phyloP scores from a whole-genome alignment of 1,284 basidiomycete species.

The Ganoderma multipileum region DNA sequence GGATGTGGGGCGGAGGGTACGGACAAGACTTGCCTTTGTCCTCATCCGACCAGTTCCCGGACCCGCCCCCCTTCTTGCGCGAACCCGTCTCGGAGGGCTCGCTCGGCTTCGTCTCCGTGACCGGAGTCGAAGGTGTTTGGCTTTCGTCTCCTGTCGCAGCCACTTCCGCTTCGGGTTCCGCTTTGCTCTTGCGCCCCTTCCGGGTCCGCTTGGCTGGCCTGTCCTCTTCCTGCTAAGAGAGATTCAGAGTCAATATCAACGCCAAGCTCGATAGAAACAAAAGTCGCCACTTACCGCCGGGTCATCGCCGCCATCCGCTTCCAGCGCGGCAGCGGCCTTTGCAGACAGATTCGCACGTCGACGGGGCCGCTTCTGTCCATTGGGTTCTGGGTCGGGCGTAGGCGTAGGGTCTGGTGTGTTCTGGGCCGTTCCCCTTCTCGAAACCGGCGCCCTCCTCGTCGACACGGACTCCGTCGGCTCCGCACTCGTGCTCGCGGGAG shows the following conservation, averaged over 20 bases:
- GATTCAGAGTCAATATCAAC: not conserved
- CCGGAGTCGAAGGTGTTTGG: constrained; percentile 14
- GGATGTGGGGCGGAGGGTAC: constrained; percentile 40
- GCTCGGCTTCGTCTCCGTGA: constrained; percentile 37
- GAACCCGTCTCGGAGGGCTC: constrained; percentile 41
- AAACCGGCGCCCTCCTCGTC: constrained; percentile 41
- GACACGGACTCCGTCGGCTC: constrained; percentile 37
- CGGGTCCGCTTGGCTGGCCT: constrained; percentile 42
- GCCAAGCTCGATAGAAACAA: not conserved
- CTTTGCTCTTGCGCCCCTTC: constrained; percentile 39
- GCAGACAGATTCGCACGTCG: constrained; percentile 40
- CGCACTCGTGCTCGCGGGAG: constrained; percentile 10
- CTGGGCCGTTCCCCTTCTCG: constrained; percentile 48
- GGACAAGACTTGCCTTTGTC: constrained; percentile 58
- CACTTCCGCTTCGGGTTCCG: constrained; percentile 27
- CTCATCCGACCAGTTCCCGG: constrained; percentile 58
- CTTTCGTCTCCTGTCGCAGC: constrained; percentile 3
- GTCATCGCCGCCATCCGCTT: constrained; percentile 44
- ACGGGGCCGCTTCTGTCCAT: constrained; percentile 50
- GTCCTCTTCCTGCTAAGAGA: constrained; percentile 35
- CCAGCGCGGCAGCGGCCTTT: constrained; percentile 36
- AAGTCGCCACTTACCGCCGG: constrained; percentile 38
- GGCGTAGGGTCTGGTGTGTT: constrained; percentile 59
- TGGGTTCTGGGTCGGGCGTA: constrained; percentile 63
- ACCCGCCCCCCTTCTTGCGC: constrained; percentile 43